Evolutionary conservation across 257 asterid species (phyloP), one percentile per base, ranked within the genome.

Genomic region (Parsonsia alboflavescens): DNA sequence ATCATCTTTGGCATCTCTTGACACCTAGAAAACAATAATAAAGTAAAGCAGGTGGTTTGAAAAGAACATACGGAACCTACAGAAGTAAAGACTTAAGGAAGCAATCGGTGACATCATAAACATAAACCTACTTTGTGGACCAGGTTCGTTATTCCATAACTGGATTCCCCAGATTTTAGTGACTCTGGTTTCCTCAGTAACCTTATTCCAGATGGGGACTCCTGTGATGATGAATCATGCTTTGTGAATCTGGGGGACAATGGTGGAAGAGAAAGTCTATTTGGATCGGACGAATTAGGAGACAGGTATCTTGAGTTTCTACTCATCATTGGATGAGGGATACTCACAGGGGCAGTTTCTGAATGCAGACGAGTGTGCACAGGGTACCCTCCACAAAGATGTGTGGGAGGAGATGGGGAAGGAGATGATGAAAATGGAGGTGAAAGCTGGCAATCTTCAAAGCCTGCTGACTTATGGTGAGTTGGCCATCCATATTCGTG

Each of bases 341-440:
- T 95, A 73, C 96, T 92, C 89, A 95, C 85, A 11, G 99, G 99
- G 59, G 96, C 87, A 78, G 94, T 90, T 84, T 87, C 97, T 48
- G 95, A 82, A 64, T 70, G 84, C 68, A 82, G 73, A 72, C 88
- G 96, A 64, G 79, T 75, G 75, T 82, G 89, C 77, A 77, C 65
- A 7, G 76, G 81, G 71, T 80, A 79, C 26, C 85, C 90, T 28
- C 85, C 80, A 13, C 83, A 78, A 41, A 77, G 61, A 71, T 86
- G 77, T n/a, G 96, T 77, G 1, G 98, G 97, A 11, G 97, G 97
- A 24, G 97, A 90, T 6, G 92, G 97, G 76, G 96, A 91, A 62
- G 96, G 96, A 62, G 98, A 92, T 11, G 96, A 74, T 0, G 99
- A 92, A 77, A 92, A 89, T 10, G 99, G 98, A 74, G 99, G 98